Evolutionary conservation across 805 yeast species (phyloP).

Genomic region (Candida awuae): DNA sequence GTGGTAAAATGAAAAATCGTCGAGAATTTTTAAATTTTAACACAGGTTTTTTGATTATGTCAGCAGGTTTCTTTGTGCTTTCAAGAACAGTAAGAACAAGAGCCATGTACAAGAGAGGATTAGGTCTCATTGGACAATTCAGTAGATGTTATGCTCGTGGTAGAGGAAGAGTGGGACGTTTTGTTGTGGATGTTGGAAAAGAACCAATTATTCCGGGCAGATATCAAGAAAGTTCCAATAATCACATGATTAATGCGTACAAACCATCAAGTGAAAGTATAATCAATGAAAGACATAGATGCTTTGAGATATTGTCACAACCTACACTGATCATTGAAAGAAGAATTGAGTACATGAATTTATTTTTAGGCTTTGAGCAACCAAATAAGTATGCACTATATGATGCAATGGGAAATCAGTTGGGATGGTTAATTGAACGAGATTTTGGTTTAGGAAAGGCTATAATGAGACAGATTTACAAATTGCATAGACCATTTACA

Average conservation of each 20-base stretch:
- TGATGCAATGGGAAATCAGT: conserved; percentile 62
- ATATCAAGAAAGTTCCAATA: conserved; percentile 1
- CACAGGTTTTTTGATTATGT: neutral
- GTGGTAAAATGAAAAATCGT: too few relatives aligned
- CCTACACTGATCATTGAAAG: conserved; percentile 86
- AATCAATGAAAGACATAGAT: conserved; percentile 49
- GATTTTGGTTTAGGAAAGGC: conserved; percentile 63
- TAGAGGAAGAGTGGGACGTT: neutral
- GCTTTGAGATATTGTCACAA: conserved; percentile 55
- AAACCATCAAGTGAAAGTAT: conserved; percentile 33
- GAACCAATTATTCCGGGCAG: conserved; percentile 20
- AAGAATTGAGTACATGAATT: conserved; percentile 79
- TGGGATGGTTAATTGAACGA: conserved; percentile 79
- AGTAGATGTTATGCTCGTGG: neutral
- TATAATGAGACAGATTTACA: conserved; percentile 73
- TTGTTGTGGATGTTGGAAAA: neutral
- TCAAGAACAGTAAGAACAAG: neutral
- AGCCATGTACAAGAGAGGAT: neutral
- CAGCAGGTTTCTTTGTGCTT: neutral
- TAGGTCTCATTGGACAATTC: neutral
- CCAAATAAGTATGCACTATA: conserved; percentile 70
- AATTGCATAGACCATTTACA: conserved; percentile 79
- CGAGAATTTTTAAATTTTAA: too few relatives aligned
- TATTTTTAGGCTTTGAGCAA: conserved; percentile 86
- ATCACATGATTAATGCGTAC: conserved; percentile 1